Evolutionary conservation across 176 grass and related monocot genomes (phyloP).

Genomic region (Poa annua): DNA sequence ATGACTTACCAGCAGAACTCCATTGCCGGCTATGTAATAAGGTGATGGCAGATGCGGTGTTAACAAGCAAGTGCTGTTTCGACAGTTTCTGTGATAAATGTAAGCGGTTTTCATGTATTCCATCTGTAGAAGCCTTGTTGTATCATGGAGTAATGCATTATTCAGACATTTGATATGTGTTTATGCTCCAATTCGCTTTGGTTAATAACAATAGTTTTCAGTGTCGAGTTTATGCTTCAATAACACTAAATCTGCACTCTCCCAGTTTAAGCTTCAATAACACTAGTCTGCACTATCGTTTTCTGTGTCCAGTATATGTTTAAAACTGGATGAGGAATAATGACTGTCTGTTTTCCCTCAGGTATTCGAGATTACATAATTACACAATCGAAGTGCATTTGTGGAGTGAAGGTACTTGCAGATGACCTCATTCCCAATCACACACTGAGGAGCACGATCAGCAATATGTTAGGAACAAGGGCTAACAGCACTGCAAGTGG

Average conservation of each 20-base stretch:
- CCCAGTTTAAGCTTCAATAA: no score
- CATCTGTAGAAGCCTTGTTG: conserved; percentile 9
- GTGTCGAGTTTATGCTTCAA: no score
- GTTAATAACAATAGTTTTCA: background rate
- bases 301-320: conserved; percentile 14
- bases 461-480: conserved; percentile 50
- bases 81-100: conserved; percentile 82
- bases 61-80: conserved; percentile 71
- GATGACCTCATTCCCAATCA: conserved; percentile 69
- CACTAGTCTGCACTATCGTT: background rate
- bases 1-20: conserved; percentile 64
- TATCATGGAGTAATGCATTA: background rate
- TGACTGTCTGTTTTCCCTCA: conserved; percentile 36
- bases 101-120: conserved; percentile 47
- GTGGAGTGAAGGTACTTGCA: conserved; percentile 63
- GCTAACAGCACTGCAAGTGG: conserved; percentile 34
- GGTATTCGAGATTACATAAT: conserved; percentile 65
- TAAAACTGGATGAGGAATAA: conserved; percentile 27
- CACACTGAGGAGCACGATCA: conserved; percentile 56
- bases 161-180: conserved; percentile 14
- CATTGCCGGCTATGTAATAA: conserved; percentile 60
- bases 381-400: conserved; percentile 53
- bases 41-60: conserved; percentile 62
- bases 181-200: conserved; percentile 28
- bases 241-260: no score